Percentiles rank a stretch among this genome's conserved stretches.
phyloP scores from a whole-genome alignment of 257 asterid genomes.

The Coffea eugenioides region DNA sequence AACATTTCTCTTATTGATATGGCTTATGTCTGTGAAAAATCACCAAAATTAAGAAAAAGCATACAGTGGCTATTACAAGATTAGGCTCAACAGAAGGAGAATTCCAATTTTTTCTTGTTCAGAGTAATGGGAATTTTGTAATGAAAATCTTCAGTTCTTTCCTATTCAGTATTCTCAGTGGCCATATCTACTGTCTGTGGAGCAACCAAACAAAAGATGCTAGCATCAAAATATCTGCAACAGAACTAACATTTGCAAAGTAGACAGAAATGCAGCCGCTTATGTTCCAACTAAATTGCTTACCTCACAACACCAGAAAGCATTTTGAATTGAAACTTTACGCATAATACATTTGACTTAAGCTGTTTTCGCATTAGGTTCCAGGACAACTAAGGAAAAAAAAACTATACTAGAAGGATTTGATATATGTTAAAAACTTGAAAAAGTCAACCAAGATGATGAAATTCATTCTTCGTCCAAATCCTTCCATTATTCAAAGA shows the following conservation, averaged over 20 bases:
- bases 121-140: not conserved
- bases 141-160: not conserved
- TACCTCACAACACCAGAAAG: too few species aligned
- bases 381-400: not conserved
- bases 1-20: not conserved
- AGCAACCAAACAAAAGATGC: not conserved
- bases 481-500: not conserved
- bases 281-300: not conserved
- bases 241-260: not conserved
- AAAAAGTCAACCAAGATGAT: not conserved
- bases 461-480: not conserved
- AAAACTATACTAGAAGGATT: too few species aligned
- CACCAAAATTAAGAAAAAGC: not conserved
- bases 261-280: not conserved
- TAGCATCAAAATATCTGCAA: not conserved
- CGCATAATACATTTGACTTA: not conserved
- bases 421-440: not conserved
- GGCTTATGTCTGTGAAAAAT: not conserved
- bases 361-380: not conserved
- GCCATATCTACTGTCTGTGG: not conserved
- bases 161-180: too few species aligned
- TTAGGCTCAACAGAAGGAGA: not conserved
- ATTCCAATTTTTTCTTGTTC: not conserved
- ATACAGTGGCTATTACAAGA: not conserved
- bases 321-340: not conserved